Percentiles rank a stretch among this genome's conserved stretches.
Evolutionary conservation across 345 rosid species (phyloP).

Genomic region (Heritiera littoralis): DNA sequence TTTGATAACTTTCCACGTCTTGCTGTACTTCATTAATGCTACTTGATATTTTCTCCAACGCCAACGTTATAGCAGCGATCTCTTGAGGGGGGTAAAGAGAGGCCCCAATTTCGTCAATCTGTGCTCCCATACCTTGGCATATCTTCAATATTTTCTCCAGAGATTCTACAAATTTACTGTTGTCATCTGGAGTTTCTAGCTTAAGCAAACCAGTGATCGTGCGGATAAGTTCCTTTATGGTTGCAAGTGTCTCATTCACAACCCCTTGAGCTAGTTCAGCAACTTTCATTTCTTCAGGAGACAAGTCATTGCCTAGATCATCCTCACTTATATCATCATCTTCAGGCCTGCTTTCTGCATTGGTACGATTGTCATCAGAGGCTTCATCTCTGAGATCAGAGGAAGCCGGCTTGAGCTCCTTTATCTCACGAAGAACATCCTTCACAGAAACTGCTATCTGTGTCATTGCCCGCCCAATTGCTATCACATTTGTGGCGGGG

Average conservation of each 20-base stretch:
- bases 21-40: slow-evolving; percentile 35
- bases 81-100: slow-evolving; percentile 92
- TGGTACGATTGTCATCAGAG: slow-evolving; percentile 30
- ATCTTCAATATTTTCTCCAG: slow-evolving; percentile 71
- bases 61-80: slow-evolving; percentile 42
- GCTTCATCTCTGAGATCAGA: slow-evolving; percentile 35
- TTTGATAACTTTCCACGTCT: slow-evolving; percentile 48
- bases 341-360: slow-evolving; percentile 25
- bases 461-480: slow-evolving; percentile 81
- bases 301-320: slow-evolving; percentile 72
- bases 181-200: slow-evolving; percentile 56
- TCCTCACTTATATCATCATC: slow-evolving; percentile 36
- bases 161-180: slow-evolving; percentile 52
- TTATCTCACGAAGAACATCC: slow-evolving; percentile 95
- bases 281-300: slow-evolving; percentile 84
- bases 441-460: slow-evolving; percentile 83
- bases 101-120: slow-evolving; percentile 82
- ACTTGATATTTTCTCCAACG: slow-evolving; percentile 42
- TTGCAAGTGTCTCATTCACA: slow-evolving; percentile 54
- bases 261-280: slow-evolving; percentile 59
- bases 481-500: slow-evolving; percentile 71
- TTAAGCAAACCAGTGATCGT: slow-evolving; percentile 70
- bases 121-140: slow-evolving; percentile 60
- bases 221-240: slow-evolving; percentile 78
- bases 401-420: slow-evolving; percentile 77